Percentiles rank a stretch among this genome's conserved stretches.
Conservation (phyloP, 257 asterid species). For the Scutellaria minor region DNA sequence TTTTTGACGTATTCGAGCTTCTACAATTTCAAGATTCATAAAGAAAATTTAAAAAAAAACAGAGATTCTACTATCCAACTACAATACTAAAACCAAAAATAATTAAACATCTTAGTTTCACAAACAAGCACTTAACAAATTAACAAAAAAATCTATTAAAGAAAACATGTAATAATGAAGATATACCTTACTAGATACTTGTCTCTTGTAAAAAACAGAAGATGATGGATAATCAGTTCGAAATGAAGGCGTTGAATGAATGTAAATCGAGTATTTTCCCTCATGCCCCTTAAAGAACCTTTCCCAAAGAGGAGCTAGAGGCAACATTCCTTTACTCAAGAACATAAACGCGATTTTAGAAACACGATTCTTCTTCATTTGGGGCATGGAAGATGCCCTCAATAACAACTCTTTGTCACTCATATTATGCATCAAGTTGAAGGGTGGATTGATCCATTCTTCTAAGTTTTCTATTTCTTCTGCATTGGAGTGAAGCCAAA, state of each 20-base stretch:
- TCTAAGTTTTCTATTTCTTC: constrained; percentile 27
- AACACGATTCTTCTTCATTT: constrained; percentile 49
- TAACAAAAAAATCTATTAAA: not conserved
- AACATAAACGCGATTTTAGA: constrained; percentile 73
- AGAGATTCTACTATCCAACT: too few relatives aligned
- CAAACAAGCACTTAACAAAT: not conserved
- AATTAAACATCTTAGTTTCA: not conserved
- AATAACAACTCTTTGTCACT: constrained; percentile 63
- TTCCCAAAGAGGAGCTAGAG: constrained; percentile 67
- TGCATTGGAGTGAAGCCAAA: constrained; percentile 39
- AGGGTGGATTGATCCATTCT: constrained; percentile 51
- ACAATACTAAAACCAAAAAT: too few relatives aligned
- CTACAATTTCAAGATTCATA: too few relatives aligned
- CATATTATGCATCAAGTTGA: constrained; percentile 58
- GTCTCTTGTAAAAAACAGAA: constrained; percentile 64
- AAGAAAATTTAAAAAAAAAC: too few relatives aligned
- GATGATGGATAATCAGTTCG: constrained; percentile 42
- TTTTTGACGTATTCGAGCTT: too few relatives aligned
- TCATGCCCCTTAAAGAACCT: constrained; percentile 63
- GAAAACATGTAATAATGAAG: too few relatives aligned
- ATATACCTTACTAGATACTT: constrained; percentile 68
- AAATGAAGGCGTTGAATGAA: constrained; percentile 60
- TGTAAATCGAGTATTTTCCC: constrained; percentile 55
- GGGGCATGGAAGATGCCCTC: constrained; percentile 59
- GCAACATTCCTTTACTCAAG: constrained; percentile 69